phyloP scores from a whole-genome alignment of 495 filamentous ascomycete genomes.

The Hypoxylon cercidicola region DNA sequence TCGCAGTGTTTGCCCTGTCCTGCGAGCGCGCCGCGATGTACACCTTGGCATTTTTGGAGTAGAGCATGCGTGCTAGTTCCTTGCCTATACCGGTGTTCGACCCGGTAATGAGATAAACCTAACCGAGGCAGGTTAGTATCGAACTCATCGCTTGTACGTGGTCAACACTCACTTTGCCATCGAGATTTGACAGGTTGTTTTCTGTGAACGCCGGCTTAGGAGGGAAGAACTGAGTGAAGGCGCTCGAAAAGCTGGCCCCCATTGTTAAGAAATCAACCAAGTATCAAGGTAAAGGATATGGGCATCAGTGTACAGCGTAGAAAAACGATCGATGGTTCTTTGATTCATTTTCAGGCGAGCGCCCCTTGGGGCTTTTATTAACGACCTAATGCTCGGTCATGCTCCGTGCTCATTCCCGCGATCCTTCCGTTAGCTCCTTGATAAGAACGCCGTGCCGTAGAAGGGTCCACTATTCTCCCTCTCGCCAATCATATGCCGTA shows the following conservation, averaged over 20 bases:
- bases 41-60: slow-evolving; percentile 58
- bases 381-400: not conserved
- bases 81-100: slow-evolving; percentile 58
- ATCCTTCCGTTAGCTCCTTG: not conserved
- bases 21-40: slow-evolving; percentile 61
- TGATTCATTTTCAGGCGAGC: not conserved
- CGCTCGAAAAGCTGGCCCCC: slow-evolving; percentile 28
- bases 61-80: slow-evolving; percentile 58
- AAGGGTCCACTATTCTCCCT: not conserved
- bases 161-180: slow-evolving; percentile 34
- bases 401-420: not conserved
- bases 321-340: not conserved
- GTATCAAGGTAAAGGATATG: not conserved
- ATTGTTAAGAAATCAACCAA: slow-evolving; percentile 8
- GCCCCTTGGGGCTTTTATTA: slow-evolving; percentile 2
- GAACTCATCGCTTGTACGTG: not conserved
- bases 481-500: slow-evolving; percentile 20
- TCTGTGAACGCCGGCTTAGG: slow-evolving; percentile 45
- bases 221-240: slow-evolving; percentile 40
- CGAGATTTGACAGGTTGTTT: slow-evolving; percentile 36
- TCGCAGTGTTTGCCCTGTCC: slow-evolving; percentile 40
- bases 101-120: slow-evolving; percentile 62
- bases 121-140: not conserved
- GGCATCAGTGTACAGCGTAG: not conserved
- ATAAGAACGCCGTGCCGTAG: too few relatives aligned